A percentile compares a stretch with the other conserved stretches of the same genome.
These are phyloP conservation scores for Plasmodiophora brassicae DNA, from an alignment of 208 protist genomes.

Conservation along the genomic window DNA sequence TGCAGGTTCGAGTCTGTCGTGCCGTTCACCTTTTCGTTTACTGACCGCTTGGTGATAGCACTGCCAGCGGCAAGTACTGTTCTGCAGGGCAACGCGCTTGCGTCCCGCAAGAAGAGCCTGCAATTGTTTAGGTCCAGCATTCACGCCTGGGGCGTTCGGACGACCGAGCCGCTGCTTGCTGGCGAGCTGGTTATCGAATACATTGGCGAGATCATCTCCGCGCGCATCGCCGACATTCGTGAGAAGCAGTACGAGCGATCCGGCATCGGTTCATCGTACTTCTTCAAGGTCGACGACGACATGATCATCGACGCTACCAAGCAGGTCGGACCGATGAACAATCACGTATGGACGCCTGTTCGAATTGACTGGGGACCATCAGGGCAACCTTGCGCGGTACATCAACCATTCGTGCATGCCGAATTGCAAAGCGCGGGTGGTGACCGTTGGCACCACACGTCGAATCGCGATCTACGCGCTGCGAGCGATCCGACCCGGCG, in stretches of 20 bases:
- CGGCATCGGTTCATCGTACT: constrained; percentile 37
- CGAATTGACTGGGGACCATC: too few relatives aligned
- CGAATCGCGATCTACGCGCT: constrained; percentile 40
- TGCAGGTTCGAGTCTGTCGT: constrained; percentile 23
- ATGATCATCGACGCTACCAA: constrained; percentile 41
- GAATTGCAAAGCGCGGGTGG: constrained; percentile 37
- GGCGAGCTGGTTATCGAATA: constrained; percentile 43
- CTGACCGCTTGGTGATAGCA: neutral
- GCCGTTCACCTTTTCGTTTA: too few relatives aligned
- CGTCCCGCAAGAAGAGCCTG: neutral
- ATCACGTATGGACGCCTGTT: neutral
- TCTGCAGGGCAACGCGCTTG: neutral
- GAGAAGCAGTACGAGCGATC: constrained; percentile 36
- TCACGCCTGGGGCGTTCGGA: constrained; percentile 38
- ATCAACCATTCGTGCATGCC: constrained; percentile 43
- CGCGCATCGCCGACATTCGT: constrained; percentile 35
- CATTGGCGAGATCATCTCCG: constrained; percentile 28
- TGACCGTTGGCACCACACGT: constrained; percentile 34
- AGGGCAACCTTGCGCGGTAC: constrained; percentile 29
- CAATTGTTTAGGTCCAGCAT: constrained; percentile 39
- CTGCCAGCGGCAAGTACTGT: neutral
- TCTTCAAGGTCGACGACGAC: constrained; percentile 42
- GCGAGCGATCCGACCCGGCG: constrained; percentile 20
- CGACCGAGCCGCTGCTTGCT: neutral
- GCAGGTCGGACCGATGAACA: neutral